phyloP scores from a whole-genome alignment of 345 rosid genomes.

The Populus euphratica region DNA sequence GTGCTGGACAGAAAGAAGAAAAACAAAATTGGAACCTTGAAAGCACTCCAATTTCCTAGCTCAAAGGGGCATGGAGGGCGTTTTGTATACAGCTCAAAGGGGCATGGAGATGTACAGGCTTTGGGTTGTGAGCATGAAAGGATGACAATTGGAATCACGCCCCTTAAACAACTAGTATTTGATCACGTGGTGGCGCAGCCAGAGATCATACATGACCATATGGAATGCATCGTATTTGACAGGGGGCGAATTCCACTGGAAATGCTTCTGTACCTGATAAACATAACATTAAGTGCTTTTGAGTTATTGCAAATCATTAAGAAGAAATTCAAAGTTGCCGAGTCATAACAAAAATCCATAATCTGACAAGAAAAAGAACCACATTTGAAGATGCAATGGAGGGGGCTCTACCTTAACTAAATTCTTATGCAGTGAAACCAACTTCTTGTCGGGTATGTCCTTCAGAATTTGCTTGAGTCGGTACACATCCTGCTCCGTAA shows the following conservation, averaged over 20 bases:
- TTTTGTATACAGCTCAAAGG: no score
- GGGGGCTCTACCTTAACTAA: conserved; percentile 62
- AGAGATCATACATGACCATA: conserved; percentile 93
- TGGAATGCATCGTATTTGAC: conserved; percentile 80
- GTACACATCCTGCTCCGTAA: conserved; percentile 73
- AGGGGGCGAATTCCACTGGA: conserved; percentile 94
- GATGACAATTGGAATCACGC: background rate
- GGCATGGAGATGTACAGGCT: background rate
- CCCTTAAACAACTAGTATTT: conserved; percentile 47
- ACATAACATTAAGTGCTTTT: conserved; percentile 15
- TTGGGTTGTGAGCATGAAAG: background rate
- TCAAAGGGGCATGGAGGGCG: background rate
- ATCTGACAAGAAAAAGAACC: background rate
- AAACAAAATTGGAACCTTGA: background rate
- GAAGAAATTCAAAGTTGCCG: background rate
- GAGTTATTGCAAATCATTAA: background rate
- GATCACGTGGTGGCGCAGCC: conserved; percentile 90
- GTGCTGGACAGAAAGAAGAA: background rate
- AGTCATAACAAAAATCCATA: background rate
- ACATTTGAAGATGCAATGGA: background rate
- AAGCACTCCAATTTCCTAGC: background rate
- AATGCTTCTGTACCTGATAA: conserved; percentile 88
- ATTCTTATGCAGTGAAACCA: conserved; percentile 65
- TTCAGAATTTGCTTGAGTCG: conserved; percentile 77
- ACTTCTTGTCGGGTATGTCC: conserved; percentile 63